Conservation (phyloP, 768 basidiomycete genomes). For the Boletales sp. region DNA sequence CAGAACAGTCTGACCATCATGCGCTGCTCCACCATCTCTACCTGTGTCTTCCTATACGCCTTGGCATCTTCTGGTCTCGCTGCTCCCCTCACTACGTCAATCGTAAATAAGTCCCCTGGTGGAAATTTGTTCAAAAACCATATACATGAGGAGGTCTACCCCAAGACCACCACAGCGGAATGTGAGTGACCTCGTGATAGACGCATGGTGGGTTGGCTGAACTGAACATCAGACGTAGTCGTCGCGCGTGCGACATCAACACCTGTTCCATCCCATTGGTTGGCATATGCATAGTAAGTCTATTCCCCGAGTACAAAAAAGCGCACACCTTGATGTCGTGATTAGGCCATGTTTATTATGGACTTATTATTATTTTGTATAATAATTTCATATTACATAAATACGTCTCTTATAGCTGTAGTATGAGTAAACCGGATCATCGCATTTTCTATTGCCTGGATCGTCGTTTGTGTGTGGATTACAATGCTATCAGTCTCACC, state of each 20-base stretch:
- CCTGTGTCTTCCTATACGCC: conserved; percentile 12
- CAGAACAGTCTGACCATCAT: conserved; percentile 11
- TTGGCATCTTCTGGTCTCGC: conserved; percentile 15
- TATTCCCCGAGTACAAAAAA: neutral
- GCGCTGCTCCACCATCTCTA: conserved; percentile 8
- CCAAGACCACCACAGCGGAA: neutral
- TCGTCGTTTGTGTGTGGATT: too few relatives aligned
- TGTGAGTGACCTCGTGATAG: conserved; percentile 4
- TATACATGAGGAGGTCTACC: conserved; percentile 19
- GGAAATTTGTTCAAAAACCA: conserved; percentile 17
- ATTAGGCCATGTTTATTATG: neutral
- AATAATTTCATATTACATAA: too few relatives aligned
- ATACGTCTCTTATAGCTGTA: too few relatives aligned
- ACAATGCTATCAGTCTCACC: too few relatives aligned
- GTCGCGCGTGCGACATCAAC: neutral
- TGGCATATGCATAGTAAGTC: neutral
- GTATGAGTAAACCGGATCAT: too few relatives aligned
- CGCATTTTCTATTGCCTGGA: too few relatives aligned
- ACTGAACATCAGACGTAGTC: neutral
- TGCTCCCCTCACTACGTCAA: conserved; percentile 7
- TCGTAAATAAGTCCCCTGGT: neutral
- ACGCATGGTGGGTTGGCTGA: conserved; percentile 3
- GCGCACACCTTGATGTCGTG: neutral
- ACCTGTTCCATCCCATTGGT: neutral
- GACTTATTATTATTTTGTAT: too few relatives aligned